A percentile compares a stretch with the other conserved stretches of the same genome.
Conservation (phyloP, 495 filamentous ascomycete species). For the Staphylotrichum tortipilum region DNA sequence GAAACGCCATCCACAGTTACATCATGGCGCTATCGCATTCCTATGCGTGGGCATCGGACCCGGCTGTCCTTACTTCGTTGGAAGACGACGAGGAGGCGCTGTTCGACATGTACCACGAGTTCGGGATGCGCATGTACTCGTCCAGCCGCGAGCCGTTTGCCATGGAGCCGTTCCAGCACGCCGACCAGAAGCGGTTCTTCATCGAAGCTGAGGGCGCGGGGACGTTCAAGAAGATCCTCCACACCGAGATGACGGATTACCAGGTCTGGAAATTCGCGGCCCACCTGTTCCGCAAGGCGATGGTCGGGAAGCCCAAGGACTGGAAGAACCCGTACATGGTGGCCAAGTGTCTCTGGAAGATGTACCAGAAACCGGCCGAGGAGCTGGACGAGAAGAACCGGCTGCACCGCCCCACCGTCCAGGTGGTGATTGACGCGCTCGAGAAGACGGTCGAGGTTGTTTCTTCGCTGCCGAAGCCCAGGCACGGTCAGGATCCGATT, state of each 20-base stretch:
- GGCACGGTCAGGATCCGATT: conserved; percentile 72
- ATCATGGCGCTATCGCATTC: conserved; percentile 73
- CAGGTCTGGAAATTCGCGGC: conserved; percentile 82
- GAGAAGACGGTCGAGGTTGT: conserved; percentile 62
- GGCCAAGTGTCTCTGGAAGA: conserved; percentile 94
- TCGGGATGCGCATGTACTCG: conserved; percentile 80
- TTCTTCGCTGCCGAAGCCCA: conserved; percentile 59
- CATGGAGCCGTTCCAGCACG: conserved; percentile 73
- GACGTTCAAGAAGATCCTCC: conserved; percentile 67
- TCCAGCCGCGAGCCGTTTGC: conserved; percentile 84
- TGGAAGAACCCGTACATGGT: conserved; percentile 93
- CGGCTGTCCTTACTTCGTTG: conserved; percentile 27
- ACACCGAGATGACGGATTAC: conserved; percentile 63
- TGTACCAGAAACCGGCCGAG: conserved; percentile 57
- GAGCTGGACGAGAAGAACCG: conserved; percentile 39
- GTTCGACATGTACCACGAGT: conserved; percentile 80
- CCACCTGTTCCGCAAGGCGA: conserved; percentile 66
- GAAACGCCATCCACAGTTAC: conserved; percentile 86
- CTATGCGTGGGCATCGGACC: conserved; percentile 53
- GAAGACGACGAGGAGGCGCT: conserved; percentile 57
- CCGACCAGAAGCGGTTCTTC: conserved; percentile 68
- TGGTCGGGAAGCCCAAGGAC: conserved; percentile 62
- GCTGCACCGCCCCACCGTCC: conserved; percentile 37
- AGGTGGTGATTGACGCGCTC: conserved; percentile 55
- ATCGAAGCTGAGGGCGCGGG: conserved; percentile 56